phyloP scores from a whole-genome alignment of 495 filamentous ascomycete genomes.

The Penicillium bovifimosum region DNA sequence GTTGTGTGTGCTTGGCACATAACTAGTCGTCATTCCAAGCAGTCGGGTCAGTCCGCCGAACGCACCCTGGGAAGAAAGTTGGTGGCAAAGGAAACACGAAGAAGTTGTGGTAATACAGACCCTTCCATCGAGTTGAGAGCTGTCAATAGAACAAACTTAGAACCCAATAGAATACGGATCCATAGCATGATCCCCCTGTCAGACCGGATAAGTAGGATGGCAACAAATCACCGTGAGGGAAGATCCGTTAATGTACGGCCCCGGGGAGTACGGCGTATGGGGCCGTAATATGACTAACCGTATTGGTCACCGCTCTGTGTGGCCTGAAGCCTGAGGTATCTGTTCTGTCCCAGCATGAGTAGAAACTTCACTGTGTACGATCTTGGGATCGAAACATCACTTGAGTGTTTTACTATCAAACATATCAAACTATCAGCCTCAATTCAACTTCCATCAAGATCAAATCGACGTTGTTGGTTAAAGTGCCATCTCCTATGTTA shows the following conservation, averaged over 20 bases:
- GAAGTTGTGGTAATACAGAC: neutral
- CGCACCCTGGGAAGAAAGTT: neutral
- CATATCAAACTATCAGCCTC: too few species aligned
- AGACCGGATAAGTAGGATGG: neutral
- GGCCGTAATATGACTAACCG: neutral
- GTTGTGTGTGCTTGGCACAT: constrained; percentile 3
- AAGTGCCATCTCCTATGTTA: neutral
- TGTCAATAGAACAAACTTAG: neutral
- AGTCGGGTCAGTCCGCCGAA: neutral
- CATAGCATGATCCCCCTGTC: neutral
- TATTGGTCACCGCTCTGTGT: constrained; percentile 8
- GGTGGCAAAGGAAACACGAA: neutral
- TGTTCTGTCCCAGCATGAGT: too few species aligned
- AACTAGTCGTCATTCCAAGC: neutral
- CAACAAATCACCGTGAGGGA: neutral
- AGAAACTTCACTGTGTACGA: too few species aligned
- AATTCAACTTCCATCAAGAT: neutral
- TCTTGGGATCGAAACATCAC: too few species aligned
- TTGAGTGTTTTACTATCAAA: too few species aligned
- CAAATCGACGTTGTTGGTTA: neutral
- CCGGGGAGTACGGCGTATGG: neutral
- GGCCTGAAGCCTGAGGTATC: constrained; percentile 4
- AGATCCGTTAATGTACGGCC: too few species aligned
- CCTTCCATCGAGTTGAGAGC: neutral
- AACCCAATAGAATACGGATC: neutral